Percentiles rank a stretch among this genome's conserved stretches.
phyloP scores from a whole-genome alignment of 805 yeast genomes.

The Candida silvicultrix region DNA sequence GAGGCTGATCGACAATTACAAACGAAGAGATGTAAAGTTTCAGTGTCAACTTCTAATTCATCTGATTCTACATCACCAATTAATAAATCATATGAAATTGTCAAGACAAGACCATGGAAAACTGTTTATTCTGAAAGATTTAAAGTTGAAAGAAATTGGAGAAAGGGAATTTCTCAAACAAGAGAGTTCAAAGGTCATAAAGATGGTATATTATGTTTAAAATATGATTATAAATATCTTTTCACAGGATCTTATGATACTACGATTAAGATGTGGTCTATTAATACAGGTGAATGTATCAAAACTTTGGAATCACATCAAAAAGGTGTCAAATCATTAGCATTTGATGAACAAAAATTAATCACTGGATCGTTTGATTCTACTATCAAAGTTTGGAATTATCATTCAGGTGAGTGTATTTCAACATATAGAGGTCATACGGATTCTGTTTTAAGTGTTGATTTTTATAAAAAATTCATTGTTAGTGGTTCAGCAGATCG shows the following conservation, averaged over 20 bases:
- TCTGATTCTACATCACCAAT: background rate
- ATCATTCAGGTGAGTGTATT: conserved; percentile 88
- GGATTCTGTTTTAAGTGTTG: conserved; percentile 79
- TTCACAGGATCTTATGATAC: conserved; percentile 93
- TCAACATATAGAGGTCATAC: conserved; percentile 92
- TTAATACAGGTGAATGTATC: conserved; percentile 68
- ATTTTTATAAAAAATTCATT: conserved; percentile 71
- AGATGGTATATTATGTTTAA: conserved; percentile 85
- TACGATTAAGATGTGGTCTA: conserved; percentile 89
- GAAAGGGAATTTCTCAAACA: conserved; percentile 66
- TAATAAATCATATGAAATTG: background rate
- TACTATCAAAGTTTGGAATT: conserved; percentile 94
- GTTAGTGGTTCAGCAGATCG: conserved; percentile 92
- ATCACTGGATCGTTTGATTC: conserved; percentile 90
- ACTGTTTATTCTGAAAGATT: conserved; percentile 87
- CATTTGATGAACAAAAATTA: conserved; percentile 82
- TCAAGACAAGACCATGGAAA: conserved; percentile 83
- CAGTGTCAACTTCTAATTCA: conserved; percentile 17
- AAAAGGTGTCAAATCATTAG: conserved; percentile 79
- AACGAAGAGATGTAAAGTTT: conserved; percentile 21
- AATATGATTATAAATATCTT: conserved; percentile 70
- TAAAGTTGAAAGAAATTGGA: conserved; percentile 91
- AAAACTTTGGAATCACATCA: conserved; percentile 84
- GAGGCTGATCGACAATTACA: conserved; percentile 18
- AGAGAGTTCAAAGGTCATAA: conserved; percentile 73